phyloP scores from a whole-genome alignment of 768 basidiomycete species.

The Gymnopilus dilepis region DNA sequence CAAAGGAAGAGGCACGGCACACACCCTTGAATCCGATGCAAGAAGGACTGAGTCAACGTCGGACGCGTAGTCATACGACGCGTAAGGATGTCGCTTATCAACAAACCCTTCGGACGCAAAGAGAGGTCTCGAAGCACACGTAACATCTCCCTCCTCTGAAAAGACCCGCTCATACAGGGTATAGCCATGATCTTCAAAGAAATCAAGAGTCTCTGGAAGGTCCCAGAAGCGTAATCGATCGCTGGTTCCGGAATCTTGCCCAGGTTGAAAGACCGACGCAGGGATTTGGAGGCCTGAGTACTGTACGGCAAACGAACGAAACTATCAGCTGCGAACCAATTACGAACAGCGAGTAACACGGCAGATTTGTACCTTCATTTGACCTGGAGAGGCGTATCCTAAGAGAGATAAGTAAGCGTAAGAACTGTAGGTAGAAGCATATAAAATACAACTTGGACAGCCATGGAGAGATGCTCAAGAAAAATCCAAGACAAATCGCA shows the following conservation, averaged over 20 bases:
- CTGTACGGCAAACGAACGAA: neutral
- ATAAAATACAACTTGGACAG: too few relatives aligned
- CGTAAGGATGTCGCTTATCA: neutral
- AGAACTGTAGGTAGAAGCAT: too few relatives aligned
- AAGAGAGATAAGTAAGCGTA: too few relatives aligned
- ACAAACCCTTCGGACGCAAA: neutral
- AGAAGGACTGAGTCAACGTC: neutral
- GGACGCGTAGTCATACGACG: neutral
- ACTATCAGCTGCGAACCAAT: too few relatives aligned
- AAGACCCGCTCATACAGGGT: slow-evolving; percentile 1
- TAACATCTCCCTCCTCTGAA: neutral
- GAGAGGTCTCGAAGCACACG: neutral
- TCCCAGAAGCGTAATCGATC: slow-evolving; percentile 10
- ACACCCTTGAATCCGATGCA: neutral
- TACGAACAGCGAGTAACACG: too few relatives aligned
- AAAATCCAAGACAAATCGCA: too few relatives aligned
- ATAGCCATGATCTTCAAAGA: slow-evolving; percentile 4
- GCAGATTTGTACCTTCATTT: too few relatives aligned
- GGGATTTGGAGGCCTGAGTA: neutral
- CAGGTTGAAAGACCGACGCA: neutral
- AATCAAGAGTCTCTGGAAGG: neutral
- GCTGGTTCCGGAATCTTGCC: neutral
- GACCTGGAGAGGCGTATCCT: too few relatives aligned
- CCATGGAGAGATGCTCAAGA: too few relatives aligned
- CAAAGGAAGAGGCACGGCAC: neutral